Base-by-base conservation (phyloP, 192 early-diverging fungal genomes). In the Coemansia sp. region DNA sequence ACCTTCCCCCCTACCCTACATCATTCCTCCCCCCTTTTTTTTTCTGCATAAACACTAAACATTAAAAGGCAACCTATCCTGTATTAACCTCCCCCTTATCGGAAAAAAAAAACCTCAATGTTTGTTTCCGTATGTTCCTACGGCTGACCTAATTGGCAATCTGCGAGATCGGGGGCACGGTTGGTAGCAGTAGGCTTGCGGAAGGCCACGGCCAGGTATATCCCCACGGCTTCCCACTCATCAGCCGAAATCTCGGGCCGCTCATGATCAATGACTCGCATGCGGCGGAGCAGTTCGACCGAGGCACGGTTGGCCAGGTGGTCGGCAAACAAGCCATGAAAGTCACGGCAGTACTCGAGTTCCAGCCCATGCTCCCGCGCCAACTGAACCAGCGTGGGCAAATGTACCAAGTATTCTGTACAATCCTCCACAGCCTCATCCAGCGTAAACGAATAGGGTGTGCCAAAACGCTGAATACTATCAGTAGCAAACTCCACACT, bases 341-440 rank as follows among this genome's bases (percentile, higher is more conserved):
- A 97, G 4, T 73, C 69, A 38, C 81, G 71, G 29, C 84, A 78
- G 50, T 81, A 82, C n/a, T 83, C 57, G 13, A 91, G 74, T 57
- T 83, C 81, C 10, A 99, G 55, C 0, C 88, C 88, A 40, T 89
- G 87, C 53, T 95, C 87, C 13, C 23, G 45, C 13, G 96, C 96
- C 20, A 97, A 51, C 85, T 62, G 63, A 44, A 82, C 67, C 37
- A 99, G 82, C 0, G 84, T 83, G 4, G 85, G 82, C 60, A 92
- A 87, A 35, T 93, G 86, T 0, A 97, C 83, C 31, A 97, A 70
- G 62, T 91, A 96, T 65, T 97, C 94, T 3, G 93, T 91, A 71
- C 94, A 96, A 56, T 92, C 83, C 51, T 96, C 89, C 5, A 99
- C 90, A 0, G 96, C 96, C 65, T 99, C 94, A 25, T 83, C 84